phyloP scores from a whole-genome alignment of 441 rosid genomes.

The Kokia cookei region DNA sequence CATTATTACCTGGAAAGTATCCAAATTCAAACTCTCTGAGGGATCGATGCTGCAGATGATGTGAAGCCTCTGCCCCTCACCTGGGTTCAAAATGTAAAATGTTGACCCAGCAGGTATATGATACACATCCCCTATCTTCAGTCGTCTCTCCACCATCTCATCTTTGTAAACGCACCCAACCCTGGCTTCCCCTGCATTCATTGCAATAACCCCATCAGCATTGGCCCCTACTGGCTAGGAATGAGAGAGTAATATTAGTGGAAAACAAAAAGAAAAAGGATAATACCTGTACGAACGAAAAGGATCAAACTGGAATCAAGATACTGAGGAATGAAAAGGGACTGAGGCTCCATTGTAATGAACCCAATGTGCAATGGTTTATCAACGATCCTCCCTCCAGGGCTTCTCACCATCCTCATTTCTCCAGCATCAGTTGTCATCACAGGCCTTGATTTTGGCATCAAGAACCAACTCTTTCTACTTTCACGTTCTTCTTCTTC shows the following conservation, averaged over 20 bases:
- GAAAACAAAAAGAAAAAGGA: background rate
- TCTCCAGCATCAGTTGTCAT: slow-evolving; percentile 80
- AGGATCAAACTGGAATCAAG: slow-evolving; percentile 65
- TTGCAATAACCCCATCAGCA: background rate
- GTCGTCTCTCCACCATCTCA: slow-evolving; percentile 44
- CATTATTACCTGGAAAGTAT: slow-evolving; percentile 46
- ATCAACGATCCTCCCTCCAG: slow-evolving; percentile 35
- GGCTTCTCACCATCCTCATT: slow-evolving; percentile 50
- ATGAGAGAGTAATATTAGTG: background rate
- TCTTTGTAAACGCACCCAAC: slow-evolving; percentile 57
- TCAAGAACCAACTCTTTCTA: slow-evolving; percentile 26
- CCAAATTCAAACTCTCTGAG: slow-evolving; percentile 52
- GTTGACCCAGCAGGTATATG: slow-evolving; percentile 71
- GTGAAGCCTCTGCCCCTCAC: slow-evolving; percentile 58
- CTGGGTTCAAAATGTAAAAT: slow-evolving; percentile 68
- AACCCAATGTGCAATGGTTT: slow-evolving; percentile 47
- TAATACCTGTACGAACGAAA: slow-evolving; percentile 54
- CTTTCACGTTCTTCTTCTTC: background rate
- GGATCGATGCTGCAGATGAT: slow-evolving; percentile 68
- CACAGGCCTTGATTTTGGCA: slow-evolving; percentile 49
- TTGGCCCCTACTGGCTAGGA: background rate
- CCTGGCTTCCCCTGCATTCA: slow-evolving; percentile 68
- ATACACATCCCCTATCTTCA: slow-evolving; percentile 63
- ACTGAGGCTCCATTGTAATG: slow-evolving; percentile 76
- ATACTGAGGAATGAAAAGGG: slow-evolving; percentile 79